Evolutionary conservation across 2,329 filamentous ascomycete genomes (phyloP), one percentile per base, ranked within the genome.

Genomic region (Colletotrichum navitas): DNA sequence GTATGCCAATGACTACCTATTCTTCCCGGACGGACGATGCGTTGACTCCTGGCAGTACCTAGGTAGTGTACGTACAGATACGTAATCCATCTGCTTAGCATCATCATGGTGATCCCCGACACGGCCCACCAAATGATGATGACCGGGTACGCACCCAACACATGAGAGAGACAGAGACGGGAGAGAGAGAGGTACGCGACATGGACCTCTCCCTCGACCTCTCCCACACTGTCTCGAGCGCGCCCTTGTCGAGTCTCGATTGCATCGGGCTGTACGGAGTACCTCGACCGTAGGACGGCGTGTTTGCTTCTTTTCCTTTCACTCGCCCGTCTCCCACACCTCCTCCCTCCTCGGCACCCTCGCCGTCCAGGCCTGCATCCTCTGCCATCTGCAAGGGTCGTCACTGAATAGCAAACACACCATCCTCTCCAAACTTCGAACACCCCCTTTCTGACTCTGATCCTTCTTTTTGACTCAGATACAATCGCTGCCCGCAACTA

Each of bases 31-130:
- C 39, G 39, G 39, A 14, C 36, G 36, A 39, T 39, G 36, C 11
- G 12, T 39, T 39, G 36, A 14, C 11, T 39, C 36, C 11, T 39
- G 16, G 26, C 54, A 56, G 11, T 8, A 39, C 32, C 34, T 34
- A 2, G 10, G 34, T 36, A 36, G 12, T 34, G n/a, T n/a, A 2
- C 12, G 52, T 55, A n/a, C 10, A 41, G 55, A 18, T 6, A n/a
- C 36, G 55, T 41, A 26, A 2, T 8, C n/a, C 54, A 36, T 21
- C 16, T 80, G 81, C 85, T 85, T 76, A 79, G 74, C 67, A 84
- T 87, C 76, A 87, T 79, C 76, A 84, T 87, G 74, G 83, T 70
- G 66, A 77, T 78, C 32, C 32, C 65, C 65, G 36, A 58, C 51
- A 56, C 60, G 59, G 52, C 32, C 47, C 52, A 62, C 51, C 49